Conservation (phyloP, 2,329 filamentous ascomycete species). For the Akanthomyces muscarius region DNA sequence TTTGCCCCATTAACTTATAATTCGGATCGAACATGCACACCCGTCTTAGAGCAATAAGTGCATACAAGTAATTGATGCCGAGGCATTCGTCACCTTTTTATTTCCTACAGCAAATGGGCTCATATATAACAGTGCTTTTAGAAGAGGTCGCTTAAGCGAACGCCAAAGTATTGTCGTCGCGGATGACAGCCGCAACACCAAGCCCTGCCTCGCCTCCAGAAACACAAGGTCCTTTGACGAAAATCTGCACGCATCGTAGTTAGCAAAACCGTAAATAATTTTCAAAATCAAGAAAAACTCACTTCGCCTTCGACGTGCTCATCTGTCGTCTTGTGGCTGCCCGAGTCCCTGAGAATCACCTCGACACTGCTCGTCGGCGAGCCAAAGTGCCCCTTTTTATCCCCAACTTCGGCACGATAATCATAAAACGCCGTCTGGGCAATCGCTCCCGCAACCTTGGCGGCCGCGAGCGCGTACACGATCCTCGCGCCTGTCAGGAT, state of each 20-base stretch:
- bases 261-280: neutral
- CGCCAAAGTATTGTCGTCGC: slow-evolving; percentile 69
- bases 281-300: slow-evolving; percentile 27
- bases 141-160: slow-evolving; percentile 36
- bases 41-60: neutral
- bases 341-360: slow-evolving; percentile 64
- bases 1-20: neutral
- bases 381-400: slow-evolving; percentile 63
- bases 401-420: slow-evolving; percentile 57
- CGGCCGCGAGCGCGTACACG: slow-evolving; percentile 77
- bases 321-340: slow-evolving; percentile 59
- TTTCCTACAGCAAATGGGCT: neutral
- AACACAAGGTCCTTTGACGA: slow-evolving; percentile 70
- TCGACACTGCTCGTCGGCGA: slow-evolving; percentile 76
- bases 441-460: slow-evolving; percentile 84
- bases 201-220: slow-evolving; percentile 61
- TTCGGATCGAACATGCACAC: neutral
- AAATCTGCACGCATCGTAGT: slow-evolving; percentile 47
- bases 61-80: neutral
- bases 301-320: slow-evolving; percentile 61
- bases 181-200: slow-evolving; percentile 60
- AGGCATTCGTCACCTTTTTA: neutral
- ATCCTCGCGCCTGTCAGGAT: slow-evolving; percentile 76
- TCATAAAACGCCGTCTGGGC: slow-evolving; percentile 84
- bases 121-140: neutral